Percentiles rank a stretch among this genome's conserved stretches.
Conservation (phyloP, 805 yeast genomes). For the Lachancea meyersii region DNA sequence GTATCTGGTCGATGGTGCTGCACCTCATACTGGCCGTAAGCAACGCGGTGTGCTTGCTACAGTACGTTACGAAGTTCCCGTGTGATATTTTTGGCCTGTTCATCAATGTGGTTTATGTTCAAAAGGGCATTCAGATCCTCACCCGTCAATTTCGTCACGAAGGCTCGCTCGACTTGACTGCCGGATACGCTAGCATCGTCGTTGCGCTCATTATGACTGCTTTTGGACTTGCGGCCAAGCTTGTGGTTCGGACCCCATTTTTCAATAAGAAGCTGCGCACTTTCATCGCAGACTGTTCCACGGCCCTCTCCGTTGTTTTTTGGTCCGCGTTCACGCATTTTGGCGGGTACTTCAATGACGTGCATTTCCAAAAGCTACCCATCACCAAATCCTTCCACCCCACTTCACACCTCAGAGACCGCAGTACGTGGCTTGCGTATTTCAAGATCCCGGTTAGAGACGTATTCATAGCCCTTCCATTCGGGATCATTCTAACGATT, state of each 20-base stretch:
- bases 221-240: slow-evolving; percentile 66
- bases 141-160: slow-evolving; percentile 55
- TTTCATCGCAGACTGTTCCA: slow-evolving; percentile 77
- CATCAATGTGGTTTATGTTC: slow-evolving; percentile 79
- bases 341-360: slow-evolving; percentile 63
- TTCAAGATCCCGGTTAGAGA: slow-evolving; percentile 49
- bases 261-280: slow-evolving; percentile 57
- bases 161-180: slow-evolving; percentile 29
- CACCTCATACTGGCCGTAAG: slow-evolving; percentile 67
- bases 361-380: slow-evolving; percentile 58
- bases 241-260: slow-evolving; percentile 46
- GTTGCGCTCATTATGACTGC: slow-evolving; percentile 70
- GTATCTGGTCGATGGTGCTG: slow-evolving; percentile 81
- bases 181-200: slow-evolving; percentile 70
- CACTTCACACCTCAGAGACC: slow-evolving; percentile 37
- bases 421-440: slow-evolving; percentile 37
- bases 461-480: slow-evolving; percentile 86
- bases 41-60: slow-evolving; percentile 61
- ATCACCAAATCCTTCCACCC: slow-evolving; percentile 71
- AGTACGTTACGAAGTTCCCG: slow-evolving; percentile 70
- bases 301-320: slow-evolving; percentile 76
- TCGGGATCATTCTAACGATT: slow-evolving; percentile 77
- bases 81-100: slow-evolving; percentile 93
- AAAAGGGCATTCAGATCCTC: slow-evolving; percentile 83
- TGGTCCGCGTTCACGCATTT: slow-evolving; percentile 92